Evolutionary conservation across 2,329 filamentous ascomycete species (phyloP), one percentile per base, ranked within the genome.

Genomic region (Curvularia eragrostidis): DNA sequence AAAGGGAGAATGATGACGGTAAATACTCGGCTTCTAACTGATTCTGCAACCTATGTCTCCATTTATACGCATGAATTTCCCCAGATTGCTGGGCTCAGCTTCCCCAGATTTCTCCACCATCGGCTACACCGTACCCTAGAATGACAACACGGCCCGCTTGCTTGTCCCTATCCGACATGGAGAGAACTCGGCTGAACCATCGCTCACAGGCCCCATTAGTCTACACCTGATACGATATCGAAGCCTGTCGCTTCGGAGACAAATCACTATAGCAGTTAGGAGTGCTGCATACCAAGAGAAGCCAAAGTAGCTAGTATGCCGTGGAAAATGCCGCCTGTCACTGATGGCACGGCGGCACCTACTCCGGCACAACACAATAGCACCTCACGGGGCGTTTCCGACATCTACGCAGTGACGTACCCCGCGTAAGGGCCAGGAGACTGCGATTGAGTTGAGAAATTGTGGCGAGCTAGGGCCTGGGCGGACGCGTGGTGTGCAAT

Each of bases 61-160:
- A 62, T 63, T n/a, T n/a, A 63, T 63, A 61, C 46, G 7, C 15
- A 18, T 19, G 13, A 30, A 34, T 28, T 23, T 43, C 46, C 42
- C 38, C 46, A 44, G 55, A 44, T 32, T 52, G n/a, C 41, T 24
- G 44, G 26, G 19, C 49, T 59, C 58, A 42, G 46, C 34, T 61
- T 61, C 58, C 61, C 61, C 58, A 59, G 55, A 61, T 54, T 54
- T 23, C 30, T 46, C 34, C 32, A 19, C 26, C 56, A 5, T 56
- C 52, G 41, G 38, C 56, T 63, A 50, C 61, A 54, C 58, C 36
- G 30, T 63, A 56, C 61, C 52, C 61, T 58, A 51, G 58, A 63
- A 55, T 52, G 5, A 36, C 52, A 51, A 39, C 41, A 43, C 15
- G 23, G 23, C 10, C 13, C 26, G 28, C 15, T 53, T 49, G 46